phyloP scores from a whole-genome alignment of 148 eudicot genomes.

The Oxyria digyna region DNA sequence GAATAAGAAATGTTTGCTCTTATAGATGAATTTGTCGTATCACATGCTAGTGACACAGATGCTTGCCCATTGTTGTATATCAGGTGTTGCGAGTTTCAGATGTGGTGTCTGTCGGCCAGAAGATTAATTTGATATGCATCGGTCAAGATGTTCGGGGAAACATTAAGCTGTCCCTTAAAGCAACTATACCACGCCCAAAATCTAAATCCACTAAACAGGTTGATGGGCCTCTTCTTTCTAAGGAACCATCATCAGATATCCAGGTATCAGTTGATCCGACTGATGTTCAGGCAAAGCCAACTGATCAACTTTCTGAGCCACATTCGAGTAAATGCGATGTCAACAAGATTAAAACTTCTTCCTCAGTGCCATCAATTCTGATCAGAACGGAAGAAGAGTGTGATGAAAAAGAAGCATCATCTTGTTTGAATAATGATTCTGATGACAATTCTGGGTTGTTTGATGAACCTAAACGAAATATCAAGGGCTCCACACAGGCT shows the following conservation, averaged over 20 bases:
- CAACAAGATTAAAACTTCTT: constrained; percentile 14
- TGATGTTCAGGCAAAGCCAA: constrained; percentile 22
- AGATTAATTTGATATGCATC: constrained; percentile 63
- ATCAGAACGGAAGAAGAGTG: constrained; percentile 64
- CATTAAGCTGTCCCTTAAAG: constrained; percentile 78
- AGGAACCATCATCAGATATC: constrained; percentile 14
- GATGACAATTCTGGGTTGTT: constrained; percentile 14
- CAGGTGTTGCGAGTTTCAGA: constrained; percentile 76
- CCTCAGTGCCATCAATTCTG: constrained; percentile 32
- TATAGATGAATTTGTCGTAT: background rate
- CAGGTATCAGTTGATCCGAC: constrained; percentile 15
- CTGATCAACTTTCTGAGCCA: background rate
- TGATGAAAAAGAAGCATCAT: constrained; percentile 50
- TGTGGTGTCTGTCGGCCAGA: constrained; percentile 70
- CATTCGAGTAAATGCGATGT: constrained; percentile 17
- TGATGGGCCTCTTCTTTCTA: constrained; percentile 18
- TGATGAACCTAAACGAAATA: background rate
- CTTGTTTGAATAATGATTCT: constrained; percentile 20
- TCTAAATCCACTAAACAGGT: constrained; percentile 13
- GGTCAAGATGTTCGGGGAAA: constrained; percentile 89
- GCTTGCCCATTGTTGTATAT: background rate
- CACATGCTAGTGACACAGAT: background rate
- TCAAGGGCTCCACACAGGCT: background rate
- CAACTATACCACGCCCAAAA: constrained; percentile 32
- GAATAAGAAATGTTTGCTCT: background rate